Conservation (phyloP, 495 filamentous ascomycete genomes). For the Hypoxylon crocopeplum region DNA sequence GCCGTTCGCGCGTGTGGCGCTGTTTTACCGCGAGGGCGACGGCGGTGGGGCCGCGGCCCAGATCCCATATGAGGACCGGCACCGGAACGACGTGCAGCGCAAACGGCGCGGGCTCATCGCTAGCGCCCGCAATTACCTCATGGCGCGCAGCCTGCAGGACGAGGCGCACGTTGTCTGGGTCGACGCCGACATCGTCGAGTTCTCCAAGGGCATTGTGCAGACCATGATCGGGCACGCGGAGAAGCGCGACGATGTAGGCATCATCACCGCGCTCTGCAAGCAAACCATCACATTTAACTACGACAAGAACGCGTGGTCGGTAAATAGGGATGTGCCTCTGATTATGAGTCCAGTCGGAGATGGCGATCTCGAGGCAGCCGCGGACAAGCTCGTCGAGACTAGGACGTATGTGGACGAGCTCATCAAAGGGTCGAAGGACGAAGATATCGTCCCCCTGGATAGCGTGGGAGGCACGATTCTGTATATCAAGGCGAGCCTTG, state of each 20-base stretch:
- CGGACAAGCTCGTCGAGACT: slow-evolving; percentile 39
- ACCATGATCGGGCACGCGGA: slow-evolving; percentile 28
- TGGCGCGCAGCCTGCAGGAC: slow-evolving; percentile 30
- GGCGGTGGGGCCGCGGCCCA: slow-evolving; percentile 3
- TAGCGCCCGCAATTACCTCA: slow-evolving; percentile 31
- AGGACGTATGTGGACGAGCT: slow-evolving; percentile 26
- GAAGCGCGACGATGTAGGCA: slow-evolving; percentile 18
- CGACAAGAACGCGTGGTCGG: slow-evolving; percentile 36
- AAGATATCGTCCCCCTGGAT: slow-evolving; percentile 30
- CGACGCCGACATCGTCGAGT: slow-evolving; percentile 33
- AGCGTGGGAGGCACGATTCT: slow-evolving; percentile 33
- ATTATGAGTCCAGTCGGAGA: slow-evolving; percentile 50
- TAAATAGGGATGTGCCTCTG: slow-evolving; percentile 30
- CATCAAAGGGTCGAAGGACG: slow-evolving; percentile 27
- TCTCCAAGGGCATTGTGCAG: slow-evolving; percentile 25
- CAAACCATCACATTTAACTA: slow-evolving; percentile 32
- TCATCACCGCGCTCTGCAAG: slow-evolving; percentile 33
- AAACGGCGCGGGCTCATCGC: slow-evolving; percentile 22
- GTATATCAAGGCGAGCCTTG: slow-evolving; percentile 19
- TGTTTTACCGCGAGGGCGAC: slow-evolving; percentile 28
- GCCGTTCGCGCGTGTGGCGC: slow-evolving; percentile 31
- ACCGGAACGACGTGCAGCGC: slow-evolving; percentile 21
- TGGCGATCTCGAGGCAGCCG: slow-evolving; percentile 47
- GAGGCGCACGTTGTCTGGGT: slow-evolving; percentile 33
- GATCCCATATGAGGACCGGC: slow-evolving; percentile 26